phyloP scores from a whole-genome alignment of 106 monocot genomes.

The Xerophyta viscosa region DNA sequence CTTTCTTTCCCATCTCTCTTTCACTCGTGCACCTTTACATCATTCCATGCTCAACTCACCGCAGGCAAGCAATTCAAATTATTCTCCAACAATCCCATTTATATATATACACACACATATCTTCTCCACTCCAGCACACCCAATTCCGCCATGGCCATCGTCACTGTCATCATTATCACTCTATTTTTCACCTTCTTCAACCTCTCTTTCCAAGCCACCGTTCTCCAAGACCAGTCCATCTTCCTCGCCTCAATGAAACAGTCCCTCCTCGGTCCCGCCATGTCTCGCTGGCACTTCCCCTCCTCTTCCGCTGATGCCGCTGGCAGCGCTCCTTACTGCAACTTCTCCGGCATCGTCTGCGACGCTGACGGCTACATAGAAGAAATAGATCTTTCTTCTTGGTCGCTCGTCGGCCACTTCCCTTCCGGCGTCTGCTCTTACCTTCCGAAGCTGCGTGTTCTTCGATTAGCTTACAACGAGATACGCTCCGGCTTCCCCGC shows the following conservation, averaged over 20 bases:
- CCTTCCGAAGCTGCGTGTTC: conserved; percentile 47
- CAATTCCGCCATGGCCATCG: background rate
- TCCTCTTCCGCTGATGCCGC: no score
- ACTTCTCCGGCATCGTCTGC: conserved; percentile 58
- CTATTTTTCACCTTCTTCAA: background rate
- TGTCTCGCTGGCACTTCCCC: conserved; percentile 37
- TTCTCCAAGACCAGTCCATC: conserved; percentile 19
- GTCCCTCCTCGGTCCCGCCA: conserved; percentile 42
- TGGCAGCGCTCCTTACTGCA: conserved; percentile 26
- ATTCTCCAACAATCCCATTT: no score
- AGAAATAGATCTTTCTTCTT: conserved; percentile 55
- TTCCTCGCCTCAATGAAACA: conserved; percentile 63
- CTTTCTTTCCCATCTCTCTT: no score
- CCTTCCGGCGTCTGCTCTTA: conserved; percentile 56
- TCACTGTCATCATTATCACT: conserved; percentile 2
- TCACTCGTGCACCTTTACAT: no score
- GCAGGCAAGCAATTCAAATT: no score
- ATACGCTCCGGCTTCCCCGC: conserved; percentile 47
- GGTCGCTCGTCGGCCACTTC: conserved; percentile 46
- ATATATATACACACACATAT: no score
- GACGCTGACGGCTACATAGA: conserved; percentile 26
- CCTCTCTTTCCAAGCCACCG: conserved; percentile 6
- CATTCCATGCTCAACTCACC: no score
- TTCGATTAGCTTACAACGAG: conserved; percentile 43
- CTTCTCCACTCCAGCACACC: background rate